Evolutionary conservation across 1,284 basidiomycete species (phyloP).

Genomic region (Pyrrhoderma lamaoense): DNA sequence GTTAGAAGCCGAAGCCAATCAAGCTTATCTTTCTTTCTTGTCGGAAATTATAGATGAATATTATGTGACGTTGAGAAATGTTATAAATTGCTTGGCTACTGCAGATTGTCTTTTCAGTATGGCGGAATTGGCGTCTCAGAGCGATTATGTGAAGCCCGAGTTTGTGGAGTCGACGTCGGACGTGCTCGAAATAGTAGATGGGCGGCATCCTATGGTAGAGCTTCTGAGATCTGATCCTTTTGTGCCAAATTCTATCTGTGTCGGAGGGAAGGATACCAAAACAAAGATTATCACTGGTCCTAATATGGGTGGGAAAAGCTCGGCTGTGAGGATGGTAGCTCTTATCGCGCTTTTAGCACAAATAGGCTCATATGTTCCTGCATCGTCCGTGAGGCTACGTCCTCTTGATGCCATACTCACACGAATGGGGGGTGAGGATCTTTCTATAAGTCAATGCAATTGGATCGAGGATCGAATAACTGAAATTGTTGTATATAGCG

Average conservation of each 20-base stretch:
- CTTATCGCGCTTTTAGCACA: conserved; percentile 56
- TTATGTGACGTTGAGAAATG: conserved; percentile 65
- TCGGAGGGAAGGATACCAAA: conserved; percentile 44
- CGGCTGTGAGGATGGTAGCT: conserved; percentile 67
- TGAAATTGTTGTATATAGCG: too few relatives aligned
- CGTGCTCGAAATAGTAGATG: conserved; percentile 59
- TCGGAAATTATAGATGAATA: conserved; percentile 56
- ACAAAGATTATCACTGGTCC: conserved; percentile 79
- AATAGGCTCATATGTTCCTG: conserved; percentile 71
- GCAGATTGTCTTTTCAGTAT: conserved; percentile 76
- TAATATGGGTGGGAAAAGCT: conserved; percentile 82
- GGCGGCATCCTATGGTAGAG: conserved; percentile 82
- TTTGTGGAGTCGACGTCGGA: conserved; percentile 46
- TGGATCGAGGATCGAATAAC: not conserved
- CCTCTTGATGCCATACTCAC: conserved; percentile 83
- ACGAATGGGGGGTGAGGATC: conserved; percentile 67
- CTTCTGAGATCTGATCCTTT: conserved; percentile 69
- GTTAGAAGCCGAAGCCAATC: conserved; percentile 59
- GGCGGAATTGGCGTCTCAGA: conserved; percentile 62
- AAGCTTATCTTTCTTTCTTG: conserved; percentile 66
- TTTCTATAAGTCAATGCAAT: not conserved
- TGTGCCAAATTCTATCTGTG: conserved; percentile 62
- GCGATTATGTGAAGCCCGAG: conserved; percentile 65
- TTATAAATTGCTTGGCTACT: conserved; percentile 70
- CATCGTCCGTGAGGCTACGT: conserved; percentile 60